A percentile compares a stretch with the other conserved stretches of the same genome.
These are phyloP conservation scores for Ogataea saltuana DNA, from an alignment of 805 yeast species.

Conservation along the genomic window DNA sequence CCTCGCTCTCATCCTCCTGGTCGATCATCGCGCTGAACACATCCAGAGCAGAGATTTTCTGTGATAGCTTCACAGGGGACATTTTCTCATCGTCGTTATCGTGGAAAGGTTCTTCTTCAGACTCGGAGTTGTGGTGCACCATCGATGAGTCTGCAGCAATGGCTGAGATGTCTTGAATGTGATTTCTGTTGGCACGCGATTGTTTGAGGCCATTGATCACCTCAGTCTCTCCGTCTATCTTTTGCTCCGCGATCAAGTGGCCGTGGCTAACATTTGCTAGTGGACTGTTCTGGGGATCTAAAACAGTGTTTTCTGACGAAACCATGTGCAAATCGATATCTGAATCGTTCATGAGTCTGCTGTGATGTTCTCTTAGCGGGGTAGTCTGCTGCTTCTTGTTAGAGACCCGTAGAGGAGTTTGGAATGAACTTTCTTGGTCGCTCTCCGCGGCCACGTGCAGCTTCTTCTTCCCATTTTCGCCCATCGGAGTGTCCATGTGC, in stretches of 20 bases:
- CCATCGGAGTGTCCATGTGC: conserved; percentile 14
- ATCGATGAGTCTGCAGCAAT: conserved; percentile 25
- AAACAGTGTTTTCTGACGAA: conserved; percentile 16
- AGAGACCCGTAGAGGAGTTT: conserved; percentile 22
- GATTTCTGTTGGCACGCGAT: conserved; percentile 8
- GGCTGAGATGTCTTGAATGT: conserved; percentile 25
- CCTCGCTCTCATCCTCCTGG: conserved; percentile 23
- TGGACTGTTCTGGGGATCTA: conserved; percentile 31
- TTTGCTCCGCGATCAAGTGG: conserved; percentile 23
- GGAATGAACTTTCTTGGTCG: conserved; percentile 20
- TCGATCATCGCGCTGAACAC: conserved; percentile 25
- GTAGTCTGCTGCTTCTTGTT: conserved; percentile 14
- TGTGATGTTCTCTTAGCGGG: conserved; percentile 28
- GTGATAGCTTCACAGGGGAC: conserved; percentile 29
- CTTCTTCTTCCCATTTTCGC: conserved; percentile 7
- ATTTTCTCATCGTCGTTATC: conserved; percentile 23
- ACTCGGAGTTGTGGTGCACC: conserved; percentile 14
- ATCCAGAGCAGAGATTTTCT: conserved; percentile 22
- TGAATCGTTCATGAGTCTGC: conserved; percentile 25
- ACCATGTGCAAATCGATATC: conserved; percentile 21
- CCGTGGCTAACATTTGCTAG: conserved; percentile 35
- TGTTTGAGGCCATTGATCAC: conserved; percentile 24
- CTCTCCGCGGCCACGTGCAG: conserved; percentile 8
- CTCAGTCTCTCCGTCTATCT: conserved; percentile 31
- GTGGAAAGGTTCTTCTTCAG: conserved; percentile 10